These are phyloP conservation scores for Diospyros kaki DNA, from an alignment of 148 eudicot species.

Conservation along the genomic window DNA sequence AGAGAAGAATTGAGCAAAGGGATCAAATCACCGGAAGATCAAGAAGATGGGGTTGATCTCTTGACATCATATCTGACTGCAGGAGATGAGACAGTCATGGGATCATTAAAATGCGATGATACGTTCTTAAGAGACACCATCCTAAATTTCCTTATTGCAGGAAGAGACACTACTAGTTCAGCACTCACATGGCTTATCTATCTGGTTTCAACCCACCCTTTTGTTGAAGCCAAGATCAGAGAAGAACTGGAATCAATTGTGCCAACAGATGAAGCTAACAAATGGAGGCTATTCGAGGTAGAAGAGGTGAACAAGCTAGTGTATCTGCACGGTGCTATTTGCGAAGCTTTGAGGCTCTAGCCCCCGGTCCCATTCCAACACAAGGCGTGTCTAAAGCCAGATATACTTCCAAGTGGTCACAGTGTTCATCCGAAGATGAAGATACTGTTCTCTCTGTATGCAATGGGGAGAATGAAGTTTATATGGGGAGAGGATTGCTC, in stretches of 20 bases:
- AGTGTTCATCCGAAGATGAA: not conserved
- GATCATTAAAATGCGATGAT: constrained; percentile 15
- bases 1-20: constrained; percentile 15
- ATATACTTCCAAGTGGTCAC: constrained; percentile 16
- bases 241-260: constrained; percentile 5
- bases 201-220: constrained; percentile 9
- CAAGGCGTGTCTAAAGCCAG: not conserved
- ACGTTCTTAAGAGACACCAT: constrained; percentile 28
- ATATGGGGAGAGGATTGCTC: constrained; percentile 20
- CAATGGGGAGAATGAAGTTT: constrained; percentile 15
- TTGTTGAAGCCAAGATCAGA: constrained; percentile 5
- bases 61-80: constrained; percentile 32
- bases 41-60: constrained; percentile 20
- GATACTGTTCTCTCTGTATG: not conserved
- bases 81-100: not conserved
- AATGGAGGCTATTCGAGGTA: not conserved
- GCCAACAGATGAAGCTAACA: not conserved
- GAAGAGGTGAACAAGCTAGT: constrained; percentile 7
- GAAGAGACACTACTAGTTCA: constrained; percentile 9
- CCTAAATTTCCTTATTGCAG: constrained; percentile 7
- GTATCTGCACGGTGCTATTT: constrained; percentile 15
- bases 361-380: constrained; percentile 12
- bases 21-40: not conserved
- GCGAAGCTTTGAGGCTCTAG: constrained; percentile 14
- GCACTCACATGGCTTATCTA: constrained; percentile 14